Conservation (phyloP, 2,329 filamentous ascomycete species). For the Scedosporium boydii region DNA sequence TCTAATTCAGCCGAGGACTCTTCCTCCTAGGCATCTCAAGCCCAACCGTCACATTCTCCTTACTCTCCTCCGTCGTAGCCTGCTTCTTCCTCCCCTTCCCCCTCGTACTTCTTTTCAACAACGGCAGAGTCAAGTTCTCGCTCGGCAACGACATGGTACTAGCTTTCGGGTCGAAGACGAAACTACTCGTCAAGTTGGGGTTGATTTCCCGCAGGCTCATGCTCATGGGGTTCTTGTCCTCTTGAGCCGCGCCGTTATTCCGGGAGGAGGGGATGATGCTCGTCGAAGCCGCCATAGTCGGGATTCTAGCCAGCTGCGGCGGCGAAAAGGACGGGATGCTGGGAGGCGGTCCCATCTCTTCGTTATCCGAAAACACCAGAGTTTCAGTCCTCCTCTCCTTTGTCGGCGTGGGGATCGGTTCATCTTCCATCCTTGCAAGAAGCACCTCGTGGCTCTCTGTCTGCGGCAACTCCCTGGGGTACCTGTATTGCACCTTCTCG, state of each 20-base stretch:
- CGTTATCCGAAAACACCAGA: background rate
- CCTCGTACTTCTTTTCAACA: slow-evolving; percentile 31
- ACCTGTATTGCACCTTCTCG: slow-evolving; percentile 71
- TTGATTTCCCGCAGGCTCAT: slow-evolving; percentile 47
- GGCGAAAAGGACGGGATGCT: background rate
- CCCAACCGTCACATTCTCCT: slow-evolving; percentile 34
- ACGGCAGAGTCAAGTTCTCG: slow-evolving; percentile 31
- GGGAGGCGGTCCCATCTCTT: background rate
- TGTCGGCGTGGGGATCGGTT: background rate
- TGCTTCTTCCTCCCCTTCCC: slow-evolving; percentile 25
- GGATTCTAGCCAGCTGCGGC: background rate
- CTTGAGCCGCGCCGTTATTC: slow-evolving; percentile 13
- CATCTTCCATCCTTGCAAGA: slow-evolving; percentile 26
- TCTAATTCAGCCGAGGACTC: slow-evolving; percentile 35
- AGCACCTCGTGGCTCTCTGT: slow-evolving; percentile 46
- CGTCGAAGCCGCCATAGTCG: background rate
- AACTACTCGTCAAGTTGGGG: slow-evolving; percentile 36
- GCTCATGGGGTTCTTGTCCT: slow-evolving; percentile 17
- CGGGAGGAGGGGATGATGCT: background rate
- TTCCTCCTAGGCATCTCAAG: slow-evolving; percentile 40
- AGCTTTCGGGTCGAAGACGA: slow-evolving; percentile 31
- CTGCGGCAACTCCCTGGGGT: slow-evolving; percentile 66
- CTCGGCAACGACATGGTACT: slow-evolving; percentile 31
- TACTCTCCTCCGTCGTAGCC: slow-evolving; percentile 29
- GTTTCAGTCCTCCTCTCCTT: background rate